Conservation (phyloP, 257 asterid species). For the Oldenlandia corymbosa region DNA sequence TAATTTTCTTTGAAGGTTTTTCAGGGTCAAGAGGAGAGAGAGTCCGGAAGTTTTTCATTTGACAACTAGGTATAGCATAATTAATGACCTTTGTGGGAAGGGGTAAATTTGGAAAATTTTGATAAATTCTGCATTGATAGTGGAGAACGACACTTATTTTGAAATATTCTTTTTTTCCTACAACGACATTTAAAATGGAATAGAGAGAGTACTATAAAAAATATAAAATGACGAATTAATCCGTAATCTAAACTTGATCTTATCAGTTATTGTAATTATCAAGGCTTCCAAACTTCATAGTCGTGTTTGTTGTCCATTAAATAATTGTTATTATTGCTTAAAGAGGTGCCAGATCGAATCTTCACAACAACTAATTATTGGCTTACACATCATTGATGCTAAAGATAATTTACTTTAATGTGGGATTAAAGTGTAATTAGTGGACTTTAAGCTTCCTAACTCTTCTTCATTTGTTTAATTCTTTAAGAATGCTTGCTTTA, state of each 20-base stretch:
- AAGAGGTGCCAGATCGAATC: constrained; percentile 31
- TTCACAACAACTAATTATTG: constrained; percentile 20
- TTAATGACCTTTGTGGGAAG: too few species aligned
- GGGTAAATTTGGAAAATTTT: too few species aligned
- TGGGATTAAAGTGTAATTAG: constrained; percentile 20
- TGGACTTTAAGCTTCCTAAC: constrained; percentile 26
- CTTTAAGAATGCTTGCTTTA: constrained; percentile 39
- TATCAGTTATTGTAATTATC: constrained; percentile 13
- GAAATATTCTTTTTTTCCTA: too few species aligned
- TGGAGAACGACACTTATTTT: too few species aligned
- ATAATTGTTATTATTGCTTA: constrained; percentile 10
- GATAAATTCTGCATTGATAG: too few species aligned
- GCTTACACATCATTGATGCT: constrained; percentile 18
- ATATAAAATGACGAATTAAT: constrained; percentile 12
- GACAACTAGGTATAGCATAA: too few species aligned
- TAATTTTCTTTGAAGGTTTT: too few species aligned
- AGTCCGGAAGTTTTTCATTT: too few species aligned
- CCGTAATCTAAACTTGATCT: constrained; percentile 20
- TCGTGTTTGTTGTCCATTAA: constrained; percentile 13
- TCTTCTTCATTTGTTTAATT: constrained; percentile 25
- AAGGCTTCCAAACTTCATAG: background rate
- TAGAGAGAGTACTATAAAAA: too few species aligned
- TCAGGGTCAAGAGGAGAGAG: too few species aligned
- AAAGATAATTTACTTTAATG: constrained; percentile 21
- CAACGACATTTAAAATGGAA: too few species aligned